Percentiles rank a stretch among this genome's conserved stretches.
These are phyloP conservation scores for Sordaria brevicollis DNA, from an alignment of 495 filamentous ascomycete species.

Conservation along the genomic window DNA sequence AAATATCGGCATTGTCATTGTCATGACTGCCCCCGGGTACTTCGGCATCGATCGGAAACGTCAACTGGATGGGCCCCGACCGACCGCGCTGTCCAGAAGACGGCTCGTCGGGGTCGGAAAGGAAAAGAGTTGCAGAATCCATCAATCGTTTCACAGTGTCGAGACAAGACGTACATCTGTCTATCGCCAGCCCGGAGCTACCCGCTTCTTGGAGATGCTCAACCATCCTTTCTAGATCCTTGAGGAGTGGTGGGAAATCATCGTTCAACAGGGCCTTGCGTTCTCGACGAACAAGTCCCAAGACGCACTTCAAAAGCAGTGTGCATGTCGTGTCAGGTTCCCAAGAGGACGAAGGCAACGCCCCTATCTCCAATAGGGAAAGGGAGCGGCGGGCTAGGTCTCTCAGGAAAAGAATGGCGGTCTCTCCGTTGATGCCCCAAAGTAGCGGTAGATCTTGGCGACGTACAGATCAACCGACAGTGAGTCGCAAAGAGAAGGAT, in stretches of 20 bases:
- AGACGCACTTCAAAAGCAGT: neutral
- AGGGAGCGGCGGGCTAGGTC: neutral
- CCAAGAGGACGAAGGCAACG: neutral
- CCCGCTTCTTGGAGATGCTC: too few species aligned
- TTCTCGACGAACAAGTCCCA: neutral
- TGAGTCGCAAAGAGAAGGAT: neutral
- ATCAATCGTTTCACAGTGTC: neutral
- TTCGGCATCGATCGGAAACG: conserved; percentile 37
- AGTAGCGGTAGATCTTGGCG: neutral
- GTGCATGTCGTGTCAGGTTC: neutral
- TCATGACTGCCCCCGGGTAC: conserved; percentile 47
- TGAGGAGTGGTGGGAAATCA: neutral
- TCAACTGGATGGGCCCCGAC: neutral
- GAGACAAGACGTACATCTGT: neutral
- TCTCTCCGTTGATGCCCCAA: neutral
- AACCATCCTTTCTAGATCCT: neutral
- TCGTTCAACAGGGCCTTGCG: neutral
- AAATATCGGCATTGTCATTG: conserved; percentile 52
- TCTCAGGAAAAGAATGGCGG: neutral
- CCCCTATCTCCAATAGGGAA: neutral
- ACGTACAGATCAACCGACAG: neutral
- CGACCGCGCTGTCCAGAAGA: neutral
- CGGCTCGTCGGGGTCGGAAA: neutral
- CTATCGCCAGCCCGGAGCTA: neutral
- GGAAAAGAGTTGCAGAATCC: neutral